Base-by-base conservation (phyloP, 768 basidiomycete species). In the Dentipellis sp. region DNA sequence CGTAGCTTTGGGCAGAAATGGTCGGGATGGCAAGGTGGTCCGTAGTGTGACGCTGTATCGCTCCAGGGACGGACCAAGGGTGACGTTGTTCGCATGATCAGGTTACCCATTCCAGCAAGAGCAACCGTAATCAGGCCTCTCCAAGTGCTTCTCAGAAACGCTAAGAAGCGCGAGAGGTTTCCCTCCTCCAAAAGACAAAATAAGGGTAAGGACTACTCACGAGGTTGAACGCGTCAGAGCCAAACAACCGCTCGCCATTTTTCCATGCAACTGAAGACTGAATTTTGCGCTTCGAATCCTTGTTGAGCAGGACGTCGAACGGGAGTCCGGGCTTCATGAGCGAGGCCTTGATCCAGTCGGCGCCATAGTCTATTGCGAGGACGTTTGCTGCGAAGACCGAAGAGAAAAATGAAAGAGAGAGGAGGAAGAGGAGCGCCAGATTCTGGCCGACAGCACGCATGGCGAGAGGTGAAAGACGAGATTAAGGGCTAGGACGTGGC, bases 341-440 rank as follows among this genome's bases (percentile, higher is more conserved):
- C 4, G 94, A 94, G 29, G 93, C 91, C 71, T 97, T 99, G 66
- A 94, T 97, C 80, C 86, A 94, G 72, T 98, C 97, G 16, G 91
- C 82, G 67, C 97, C 97, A 80, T 97, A 97, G 82, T 99, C 97
- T 66, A 99, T 91, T 17, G 94, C 94, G 50, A 99, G 81, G 11
- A 98, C 80, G 2, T 94, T 83, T 19, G 86, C 88, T 54, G 60
- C 65, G 50, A 62, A 47, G 50, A 52, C 45, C 51, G 58, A 22
- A 59, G 62, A 62, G 59, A 62, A 59, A 55, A 66, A 19, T 59
- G 53, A 50, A 54, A 63, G n/a, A 59, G 54, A 51, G 59, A 60
- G 14, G 10, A 61, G 34, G 47, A 52, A 52, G 17, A 61, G 55
- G 34, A 62, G 22, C 21, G 38, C 49, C 23, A 58, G 22, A 50